Evolutionary conservation across 306 rosid genomes (phyloP).

Genomic region (Fragaria nilgerrensis): DNA sequence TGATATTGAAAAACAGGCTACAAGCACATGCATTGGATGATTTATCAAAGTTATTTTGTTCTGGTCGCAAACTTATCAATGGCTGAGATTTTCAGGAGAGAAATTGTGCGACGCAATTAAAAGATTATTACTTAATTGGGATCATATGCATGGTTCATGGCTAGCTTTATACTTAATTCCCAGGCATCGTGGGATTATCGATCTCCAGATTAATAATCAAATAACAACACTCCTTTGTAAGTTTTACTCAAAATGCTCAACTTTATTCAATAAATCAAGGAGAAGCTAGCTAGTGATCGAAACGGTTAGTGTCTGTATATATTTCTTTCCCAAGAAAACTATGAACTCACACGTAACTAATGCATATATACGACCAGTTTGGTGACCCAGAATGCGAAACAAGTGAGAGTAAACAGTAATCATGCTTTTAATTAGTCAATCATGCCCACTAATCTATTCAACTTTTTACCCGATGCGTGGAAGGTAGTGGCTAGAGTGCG

Average conservation of each 20-base stretch:
- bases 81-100: not conserved
- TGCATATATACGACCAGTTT: not conserved
- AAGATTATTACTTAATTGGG: not conserved
- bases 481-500: not conserved
- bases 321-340: not conserved
- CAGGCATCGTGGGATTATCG: not conserved
- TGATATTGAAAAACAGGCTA: not conserved
- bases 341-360: not conserved
- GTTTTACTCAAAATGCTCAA: not conserved
- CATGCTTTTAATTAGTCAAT: not conserved
- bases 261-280: not conserved
- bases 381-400: not conserved
- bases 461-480: not conserved
- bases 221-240: not conserved
- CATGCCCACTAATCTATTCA: not conserved
- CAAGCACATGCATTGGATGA: not conserved
- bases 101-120: not conserved
- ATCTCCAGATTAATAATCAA: not conserved
- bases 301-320: not conserved
- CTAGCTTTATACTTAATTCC: not conserved
- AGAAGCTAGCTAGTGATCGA: not conserved
- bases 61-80: not conserved
- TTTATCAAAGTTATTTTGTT: not conserved
- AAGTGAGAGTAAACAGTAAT: not conserved
- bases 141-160: not conserved